phyloP scores from a whole-genome alignment of 768 basidiomycete genomes.

The Porphyrellus cyaneotinctus region DNA sequence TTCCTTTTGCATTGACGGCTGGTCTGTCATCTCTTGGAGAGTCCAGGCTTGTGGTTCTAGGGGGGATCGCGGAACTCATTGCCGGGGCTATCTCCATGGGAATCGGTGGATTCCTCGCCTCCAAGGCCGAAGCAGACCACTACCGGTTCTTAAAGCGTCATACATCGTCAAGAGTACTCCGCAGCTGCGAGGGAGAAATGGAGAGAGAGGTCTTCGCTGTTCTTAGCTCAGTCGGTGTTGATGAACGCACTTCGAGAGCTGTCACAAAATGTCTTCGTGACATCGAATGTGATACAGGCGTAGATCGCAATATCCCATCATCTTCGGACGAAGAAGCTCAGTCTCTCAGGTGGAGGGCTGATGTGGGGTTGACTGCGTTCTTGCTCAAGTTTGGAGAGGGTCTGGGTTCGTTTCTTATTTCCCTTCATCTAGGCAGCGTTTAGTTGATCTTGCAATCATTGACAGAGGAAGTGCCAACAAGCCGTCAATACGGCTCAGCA shows the following conservation, averaged over 20 bases:
- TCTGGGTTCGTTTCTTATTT: conserved; percentile 50
- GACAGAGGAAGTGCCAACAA: conserved; percentile 83
- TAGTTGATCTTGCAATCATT: not conserved
- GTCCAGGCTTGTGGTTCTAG: conserved; percentile 87
- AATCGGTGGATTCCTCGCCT: conserved; percentile 95
- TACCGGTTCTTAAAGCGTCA: conserved; percentile 75
- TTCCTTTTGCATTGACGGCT: conserved; percentile 88
- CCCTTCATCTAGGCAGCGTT: not conserved
- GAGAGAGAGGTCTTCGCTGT: conserved; percentile 91
- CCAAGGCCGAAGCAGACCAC: conserved; percentile 95
- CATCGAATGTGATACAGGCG: conserved; percentile 47
- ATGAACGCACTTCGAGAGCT: conserved; percentile 70
- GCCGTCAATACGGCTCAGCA: conserved; percentile 83
- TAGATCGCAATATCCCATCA: conserved; percentile 14
- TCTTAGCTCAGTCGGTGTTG: conserved; percentile 85
- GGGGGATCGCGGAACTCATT: conserved; percentile 93
- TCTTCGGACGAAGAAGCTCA: conserved; percentile 52
- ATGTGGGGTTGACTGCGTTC: conserved; percentile 89
- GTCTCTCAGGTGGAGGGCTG: conserved; percentile 61
- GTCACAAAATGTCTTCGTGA: conserved; percentile 75
- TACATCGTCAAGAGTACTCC: conserved; percentile 76
- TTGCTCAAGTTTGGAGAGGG: conserved; percentile 96
- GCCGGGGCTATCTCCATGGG: conserved; percentile 98
- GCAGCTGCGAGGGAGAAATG: conserved; percentile 92
- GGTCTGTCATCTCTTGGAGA: conserved; percentile 87